phyloP scores from a whole-genome alignment of 2,329 filamentous ascomycete species.

The Cytospora chrysosperma region DNA sequence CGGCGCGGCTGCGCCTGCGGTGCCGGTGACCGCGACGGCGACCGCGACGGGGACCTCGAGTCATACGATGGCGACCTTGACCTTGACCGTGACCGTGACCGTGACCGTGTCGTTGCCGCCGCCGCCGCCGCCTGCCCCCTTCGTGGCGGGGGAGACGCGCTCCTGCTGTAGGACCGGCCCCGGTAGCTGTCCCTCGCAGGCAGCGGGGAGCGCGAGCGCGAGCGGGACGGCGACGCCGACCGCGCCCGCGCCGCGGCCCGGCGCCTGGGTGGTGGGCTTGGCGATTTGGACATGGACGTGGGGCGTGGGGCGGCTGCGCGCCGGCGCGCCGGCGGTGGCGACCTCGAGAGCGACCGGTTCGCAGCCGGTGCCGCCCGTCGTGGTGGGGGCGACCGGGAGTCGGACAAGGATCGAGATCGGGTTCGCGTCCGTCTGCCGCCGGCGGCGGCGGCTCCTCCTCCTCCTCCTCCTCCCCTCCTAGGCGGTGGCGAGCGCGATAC shows the following conservation, averaged over 20 bases:
- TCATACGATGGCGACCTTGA: slow-evolving; percentile 11
- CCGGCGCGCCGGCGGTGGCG: slow-evolving; percentile 14
- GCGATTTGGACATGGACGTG: slow-evolving; percentile 21
- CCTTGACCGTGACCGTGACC: too few species aligned
- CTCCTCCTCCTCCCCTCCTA: too few species aligned
- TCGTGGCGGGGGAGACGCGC: slow-evolving; percentile 11
- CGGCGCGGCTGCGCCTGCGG: slow-evolving; percentile 14
- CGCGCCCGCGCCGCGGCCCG: slow-evolving; percentile 5
- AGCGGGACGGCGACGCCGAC: neutral
- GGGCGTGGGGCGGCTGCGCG: neutral
- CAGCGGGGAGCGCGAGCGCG: slow-evolving; percentile 5
- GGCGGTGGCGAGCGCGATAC: slow-evolving; percentile 20
- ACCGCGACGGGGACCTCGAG: slow-evolving; percentile 15
- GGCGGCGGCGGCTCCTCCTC: too few species aligned
- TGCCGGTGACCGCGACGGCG: too few species aligned
- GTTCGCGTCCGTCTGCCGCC: too few species aligned
- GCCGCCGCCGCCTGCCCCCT: slow-evolving; percentile 3
- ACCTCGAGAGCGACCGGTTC: slow-evolving; percentile 5
- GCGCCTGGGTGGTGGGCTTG: slow-evolving; percentile 13
- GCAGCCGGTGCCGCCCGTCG: slow-evolving; percentile 8
- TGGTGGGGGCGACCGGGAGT: slow-evolving; percentile 21
- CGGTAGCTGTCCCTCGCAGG: slow-evolving; percentile 19
- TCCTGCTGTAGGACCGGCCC: slow-evolving; percentile 16
- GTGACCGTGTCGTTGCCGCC: neutral
- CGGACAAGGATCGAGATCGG: slow-evolving; percentile 10